A percentile compares a stretch with the other conserved stretches of the same genome.
Evolutionary conservation across 2,329 filamentous ascomycete genomes (phyloP).

Genomic region (Aspergillus luchuensis): DNA sequence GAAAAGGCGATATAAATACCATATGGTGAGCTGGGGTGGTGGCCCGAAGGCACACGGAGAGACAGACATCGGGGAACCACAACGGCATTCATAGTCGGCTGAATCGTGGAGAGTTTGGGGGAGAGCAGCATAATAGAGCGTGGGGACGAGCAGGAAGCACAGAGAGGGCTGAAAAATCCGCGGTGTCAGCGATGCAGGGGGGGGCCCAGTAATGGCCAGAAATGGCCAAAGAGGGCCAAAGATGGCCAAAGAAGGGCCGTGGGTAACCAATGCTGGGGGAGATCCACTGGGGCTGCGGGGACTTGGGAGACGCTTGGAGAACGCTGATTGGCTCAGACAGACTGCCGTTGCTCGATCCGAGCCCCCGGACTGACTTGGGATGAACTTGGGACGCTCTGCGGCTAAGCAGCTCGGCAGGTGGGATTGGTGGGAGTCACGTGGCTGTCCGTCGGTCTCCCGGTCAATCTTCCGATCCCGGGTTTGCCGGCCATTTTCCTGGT

Average conservation of each 20-base stretch:
- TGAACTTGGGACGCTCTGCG: slow-evolving; percentile 1
- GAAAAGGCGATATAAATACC: slow-evolving; percentile 32
- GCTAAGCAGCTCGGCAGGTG: slow-evolving; percentile 33
- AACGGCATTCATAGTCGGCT: slow-evolving; percentile 41
- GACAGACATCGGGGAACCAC: slow-evolving; percentile 30
- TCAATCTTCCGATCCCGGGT: no score
- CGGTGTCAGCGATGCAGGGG: background rate
- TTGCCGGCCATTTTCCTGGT: no score
- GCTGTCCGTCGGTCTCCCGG: slow-evolving; percentile 25
- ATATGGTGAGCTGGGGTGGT: slow-evolving; percentile 14
- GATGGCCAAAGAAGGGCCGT: background rate
- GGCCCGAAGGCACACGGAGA: slow-evolving; percentile 22
- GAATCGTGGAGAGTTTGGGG: slow-evolving; percentile 23
- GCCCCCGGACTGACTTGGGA: slow-evolving; percentile 21
- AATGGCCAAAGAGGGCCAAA: no score
- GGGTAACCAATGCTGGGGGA: slow-evolving; percentile 1
- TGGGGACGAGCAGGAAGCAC: background rate
- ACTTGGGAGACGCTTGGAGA: slow-evolving; percentile 7
- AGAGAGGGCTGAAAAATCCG: background rate
- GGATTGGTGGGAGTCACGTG: slow-evolving; percentile 29
- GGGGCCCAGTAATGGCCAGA: no score
- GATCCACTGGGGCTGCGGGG: slow-evolving; percentile 12
- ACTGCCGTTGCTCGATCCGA: slow-evolving; percentile 35
- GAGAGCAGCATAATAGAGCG: slow-evolving; percentile 9
- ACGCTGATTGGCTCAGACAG: background rate